Evolutionary conservation across 371 early-diverging fungal genomes (phyloP).

Genomic region (Rhizopus delemar): DNA sequence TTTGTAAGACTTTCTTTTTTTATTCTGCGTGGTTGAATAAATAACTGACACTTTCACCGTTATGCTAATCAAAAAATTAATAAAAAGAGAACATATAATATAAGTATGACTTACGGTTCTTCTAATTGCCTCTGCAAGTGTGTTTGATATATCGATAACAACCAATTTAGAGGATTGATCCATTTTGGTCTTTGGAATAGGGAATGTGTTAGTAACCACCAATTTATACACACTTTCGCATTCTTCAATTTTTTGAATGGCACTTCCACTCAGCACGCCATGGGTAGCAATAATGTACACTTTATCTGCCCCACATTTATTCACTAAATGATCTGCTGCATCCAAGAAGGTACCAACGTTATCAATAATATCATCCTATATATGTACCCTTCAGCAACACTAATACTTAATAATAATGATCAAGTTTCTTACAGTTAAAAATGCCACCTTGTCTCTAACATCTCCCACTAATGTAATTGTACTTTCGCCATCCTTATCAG

Average conservation of each 20-base stretch:
- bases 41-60: slow-evolving; percentile 95
- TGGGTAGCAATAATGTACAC: slow-evolving; percentile 95
- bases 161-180: slow-evolving; percentile 73
- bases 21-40: slow-evolving; percentile 69
- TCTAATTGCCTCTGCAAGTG: slow-evolving; percentile 95
- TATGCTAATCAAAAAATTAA: slow-evolving; percentile 61
- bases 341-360: slow-evolving; percentile 84
- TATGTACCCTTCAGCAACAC: background rate
- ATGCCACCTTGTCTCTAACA: slow-evolving; percentile 82
- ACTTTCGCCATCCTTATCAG: slow-evolving; percentile 56
- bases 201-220: slow-evolving; percentile 94
- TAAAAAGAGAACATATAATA: slow-evolving; percentile 1
- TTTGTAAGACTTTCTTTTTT: background rate
- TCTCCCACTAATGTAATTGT: slow-evolving; percentile 90
- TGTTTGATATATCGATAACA: slow-evolving; percentile 86
- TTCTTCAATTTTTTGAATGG: slow-evolving; percentile 80
- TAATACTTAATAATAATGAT: background rate
- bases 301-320: slow-evolving; percentile 80
- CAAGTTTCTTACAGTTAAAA: slow-evolving; percentile 59
- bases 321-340: slow-evolving; percentile 84
- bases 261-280: slow-evolving; percentile 87
- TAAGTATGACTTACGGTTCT: slow-evolving; percentile 63
- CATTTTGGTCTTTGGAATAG: slow-evolving; percentile 77
- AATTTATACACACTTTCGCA: slow-evolving; percentile 84
- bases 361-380: slow-evolving; percentile 90